Base-by-base conservation (phyloP, 257 asterid genomes). In the Penstemon newberryi region DNA sequence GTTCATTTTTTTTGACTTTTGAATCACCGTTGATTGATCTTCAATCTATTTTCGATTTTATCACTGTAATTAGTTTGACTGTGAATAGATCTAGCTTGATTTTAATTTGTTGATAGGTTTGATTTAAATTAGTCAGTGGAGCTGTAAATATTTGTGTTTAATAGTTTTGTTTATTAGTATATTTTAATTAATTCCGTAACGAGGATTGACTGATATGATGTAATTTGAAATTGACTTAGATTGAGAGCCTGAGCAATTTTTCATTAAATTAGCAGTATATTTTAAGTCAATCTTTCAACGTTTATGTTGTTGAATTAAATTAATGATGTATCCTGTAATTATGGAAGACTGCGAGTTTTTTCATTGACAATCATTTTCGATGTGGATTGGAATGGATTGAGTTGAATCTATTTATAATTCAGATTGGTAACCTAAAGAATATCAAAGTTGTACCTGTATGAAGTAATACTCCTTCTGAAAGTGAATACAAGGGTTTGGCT, bases 1-100 rank as follows among this genome's bases (percentile, higher is more conserved):
- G 10, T 7, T 46, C 10, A 12, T 0, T 46, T 3, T 5, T 12
- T 15, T 10, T 9, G 54, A 51, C 9, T 58, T 42, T 43, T 63
- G 12, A 57, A 25, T 63, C 44, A 4, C 49, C 15, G 56, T 46
- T 8, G 73, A 37, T 60, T 60, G 6, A 33, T 71, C 5, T 41
- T 66, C 73, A 61, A 50, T 56, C 70, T 72, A 37, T 41, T 58
- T 63, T 69, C n/a, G 76, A 61, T 64, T 65, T 3, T 55, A 33
- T 10, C 42, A 33, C 15, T 44, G 41, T 39, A 6, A 50, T 12
- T 47, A 33, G 39, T 64, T 64, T 47, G 25, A 8, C 3, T 47
- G 46, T 47, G 6, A 25, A 47, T 46, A 7, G 43, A n/a, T 43
- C 61, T 55, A 15, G 44, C 46, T 39, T 49, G 71, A 45, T 69